These are phyloP conservation scores for Plectosphaerella sp. DNA, from an alignment of 2,329 filamentous ascomycete genomes.

Conservation along the genomic window DNA sequence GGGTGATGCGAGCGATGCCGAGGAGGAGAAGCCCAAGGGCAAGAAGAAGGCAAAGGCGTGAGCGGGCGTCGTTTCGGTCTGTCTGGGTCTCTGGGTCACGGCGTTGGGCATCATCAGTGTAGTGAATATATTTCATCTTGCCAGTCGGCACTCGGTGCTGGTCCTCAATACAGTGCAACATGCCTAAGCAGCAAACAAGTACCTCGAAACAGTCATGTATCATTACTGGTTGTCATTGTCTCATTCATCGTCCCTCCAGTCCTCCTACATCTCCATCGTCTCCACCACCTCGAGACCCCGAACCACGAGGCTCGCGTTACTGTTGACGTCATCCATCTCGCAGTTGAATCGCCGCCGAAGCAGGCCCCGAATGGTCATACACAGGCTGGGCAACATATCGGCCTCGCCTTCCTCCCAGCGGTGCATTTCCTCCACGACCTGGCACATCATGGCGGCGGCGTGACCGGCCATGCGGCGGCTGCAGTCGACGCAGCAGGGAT, in stretches of 20 bases:
- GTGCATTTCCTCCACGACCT: slow-evolving; percentile 10
- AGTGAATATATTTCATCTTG: neutral
- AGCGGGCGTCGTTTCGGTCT: neutral
- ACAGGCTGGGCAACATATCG: slow-evolving; percentile 8
- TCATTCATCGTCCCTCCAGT: no score
- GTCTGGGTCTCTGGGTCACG: neutral
- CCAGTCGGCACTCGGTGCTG: neutral
- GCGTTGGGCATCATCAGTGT: neutral
- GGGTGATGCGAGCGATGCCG: slow-evolving; percentile 42
- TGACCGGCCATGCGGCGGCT: slow-evolving; percentile 2
- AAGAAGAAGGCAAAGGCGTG: slow-evolving; percentile 6
- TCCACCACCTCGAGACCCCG: neutral
- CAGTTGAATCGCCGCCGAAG: neutral
- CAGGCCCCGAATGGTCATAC: slow-evolving; percentile 5
- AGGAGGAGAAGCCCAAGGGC: slow-evolving; percentile 7
- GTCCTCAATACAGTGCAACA: no score
- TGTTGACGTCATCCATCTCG: neutral
- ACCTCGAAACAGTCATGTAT: no score
- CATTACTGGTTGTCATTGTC: no score
- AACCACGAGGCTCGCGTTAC: neutral
- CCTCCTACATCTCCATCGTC: no score
- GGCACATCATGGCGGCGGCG: slow-evolving; percentile 8
- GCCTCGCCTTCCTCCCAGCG: slow-evolving; percentile 9
- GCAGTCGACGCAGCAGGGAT: neutral
- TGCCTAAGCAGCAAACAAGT: no score